These are phyloP conservation scores for Umbelopsis sp. DNA, from an alignment of 192 early-diverging fungal genomes.

Conservation along the genomic window DNA sequence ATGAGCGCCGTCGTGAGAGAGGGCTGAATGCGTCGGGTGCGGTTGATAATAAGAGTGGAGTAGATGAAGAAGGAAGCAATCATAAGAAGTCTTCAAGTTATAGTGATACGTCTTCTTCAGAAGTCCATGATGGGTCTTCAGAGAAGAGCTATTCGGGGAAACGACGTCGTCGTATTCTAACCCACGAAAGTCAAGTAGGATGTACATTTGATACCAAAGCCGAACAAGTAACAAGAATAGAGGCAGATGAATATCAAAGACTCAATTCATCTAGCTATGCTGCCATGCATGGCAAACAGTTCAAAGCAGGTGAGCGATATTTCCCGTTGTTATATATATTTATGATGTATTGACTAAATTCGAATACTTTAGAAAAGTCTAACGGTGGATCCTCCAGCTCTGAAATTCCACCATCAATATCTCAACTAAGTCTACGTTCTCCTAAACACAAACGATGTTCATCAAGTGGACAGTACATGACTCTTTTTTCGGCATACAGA, in stretches of 20 bases:
- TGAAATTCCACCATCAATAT: not conserved
- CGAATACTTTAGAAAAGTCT: conserved; percentile 13
- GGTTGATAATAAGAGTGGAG: not conserved
- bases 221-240: not conserved
- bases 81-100: not conserved
- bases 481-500: conserved; percentile 1
- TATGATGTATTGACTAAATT: not conserved
- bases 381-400: conserved; percentile 6
- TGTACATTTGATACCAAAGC: not conserved
- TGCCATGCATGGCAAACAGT: not conserved
- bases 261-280: not conserved
- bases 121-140: not conserved
- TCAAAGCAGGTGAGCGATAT: not conserved
- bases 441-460: not conserved
- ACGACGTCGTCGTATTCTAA: not conserved
- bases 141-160: not conserved
- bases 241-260: not conserved
- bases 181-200: not conserved
- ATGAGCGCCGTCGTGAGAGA: conserved; percentile 39
- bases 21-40: not conserved
- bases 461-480: conserved; percentile 16
- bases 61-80: not conserved
- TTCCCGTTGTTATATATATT: not conserved
- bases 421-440: not conserved
- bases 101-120: not conserved